Evolutionary conservation across 148 eudicot species (phyloP).

Genomic region (Tetragonia tetragonoides): DNA sequence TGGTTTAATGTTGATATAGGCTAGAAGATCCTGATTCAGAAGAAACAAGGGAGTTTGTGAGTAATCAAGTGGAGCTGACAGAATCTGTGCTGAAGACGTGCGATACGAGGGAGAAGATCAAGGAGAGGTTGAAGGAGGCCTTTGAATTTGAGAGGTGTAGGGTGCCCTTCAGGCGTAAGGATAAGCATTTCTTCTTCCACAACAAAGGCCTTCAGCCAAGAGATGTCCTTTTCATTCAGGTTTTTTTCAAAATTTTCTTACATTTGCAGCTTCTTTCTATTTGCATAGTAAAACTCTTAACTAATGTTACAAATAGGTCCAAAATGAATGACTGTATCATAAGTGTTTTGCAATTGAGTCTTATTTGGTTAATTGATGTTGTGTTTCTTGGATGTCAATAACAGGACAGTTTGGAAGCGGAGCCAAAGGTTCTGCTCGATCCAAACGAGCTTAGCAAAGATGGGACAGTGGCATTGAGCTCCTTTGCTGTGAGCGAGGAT

Average conservation of each 20-base stretch:
- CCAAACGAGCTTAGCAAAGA: conserved; percentile 77
- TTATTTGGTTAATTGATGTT: background rate
- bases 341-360: too few relatives aligned
- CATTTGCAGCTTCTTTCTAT: too few relatives aligned
- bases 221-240: conserved; percentile 77
- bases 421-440: conserved; percentile 75
- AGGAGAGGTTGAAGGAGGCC: conserved; percentile 46
- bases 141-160: conserved; percentile 67
- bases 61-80: conserved; percentile 60
- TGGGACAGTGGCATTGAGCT: conserved; percentile 66
- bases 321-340: too few relatives aligned
- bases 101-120: conserved; percentile 62
- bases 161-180: conserved; percentile 64
- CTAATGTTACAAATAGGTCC: too few relatives aligned
- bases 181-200: conserved; percentile 72
- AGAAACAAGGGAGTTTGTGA: conserved; percentile 77
- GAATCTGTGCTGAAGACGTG: conserved; percentile 67
- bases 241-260: conserved; percentile 1
- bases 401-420: conserved; percentile 68
- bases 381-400: background rate
- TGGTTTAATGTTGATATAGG: conserved; percentile 33
- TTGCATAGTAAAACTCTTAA: too few relatives aligned
- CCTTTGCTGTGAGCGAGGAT: conserved; percentile 66
- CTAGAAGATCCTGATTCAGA: conserved; percentile 83
- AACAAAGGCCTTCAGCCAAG: conserved; percentile 86